Evolutionary conservation across 495 filamentous ascomycete genomes (phyloP), one percentile per base, ranked within the genome.

Genomic region (Aspergillus conjunctus): DNA sequence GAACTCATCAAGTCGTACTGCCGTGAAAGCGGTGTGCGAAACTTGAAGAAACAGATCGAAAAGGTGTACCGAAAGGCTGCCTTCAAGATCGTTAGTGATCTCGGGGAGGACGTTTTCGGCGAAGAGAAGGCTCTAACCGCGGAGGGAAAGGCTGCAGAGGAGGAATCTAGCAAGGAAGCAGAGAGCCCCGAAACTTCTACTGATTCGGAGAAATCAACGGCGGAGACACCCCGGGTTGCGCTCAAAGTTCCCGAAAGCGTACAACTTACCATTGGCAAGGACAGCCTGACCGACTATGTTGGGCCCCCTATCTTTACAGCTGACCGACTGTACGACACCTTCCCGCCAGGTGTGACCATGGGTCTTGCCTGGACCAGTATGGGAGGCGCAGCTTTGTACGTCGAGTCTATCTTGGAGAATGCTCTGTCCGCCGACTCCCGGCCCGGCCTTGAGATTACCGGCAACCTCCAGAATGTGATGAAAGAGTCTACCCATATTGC

Each of bases 1-100:
- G 95, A 99, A 75, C 80, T 99, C 56, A 99, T 98, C 82, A 97
- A 98, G 73, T 95, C 89, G 12, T 99, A 99, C 78, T 97, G 93
- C 77, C 88, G 95, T 15, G 95, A 99, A 73, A 93, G 90, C 50
- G 95, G 95, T 63, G 95, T 99, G 22, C 90, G 95, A 46, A 98
- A 98, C 72, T 77, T 99, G 66, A 99, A 99, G 82, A 98, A 99
- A 80, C 93, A 98, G 70, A 99, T 99, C 63, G 95, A 99, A 70
- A 98, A 98, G 79, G 91, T 99, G 6, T 99, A 96, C 75, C 89
- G 95, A 44, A 99, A 99, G 77, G 89, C 92, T 17, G 95, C 95
- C 11, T 82, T 98, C 63, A 97, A 97, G 75, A 98, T 99, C 66
- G 91, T 99, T 30, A 90, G 92, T 70, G 94, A 98, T 63, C 78